Evolutionary conservation across 2,329 filamentous ascomycete genomes (phyloP), one percentile per base, ranked within the genome.

Genomic region (Xylariaceae sp.): DNA sequence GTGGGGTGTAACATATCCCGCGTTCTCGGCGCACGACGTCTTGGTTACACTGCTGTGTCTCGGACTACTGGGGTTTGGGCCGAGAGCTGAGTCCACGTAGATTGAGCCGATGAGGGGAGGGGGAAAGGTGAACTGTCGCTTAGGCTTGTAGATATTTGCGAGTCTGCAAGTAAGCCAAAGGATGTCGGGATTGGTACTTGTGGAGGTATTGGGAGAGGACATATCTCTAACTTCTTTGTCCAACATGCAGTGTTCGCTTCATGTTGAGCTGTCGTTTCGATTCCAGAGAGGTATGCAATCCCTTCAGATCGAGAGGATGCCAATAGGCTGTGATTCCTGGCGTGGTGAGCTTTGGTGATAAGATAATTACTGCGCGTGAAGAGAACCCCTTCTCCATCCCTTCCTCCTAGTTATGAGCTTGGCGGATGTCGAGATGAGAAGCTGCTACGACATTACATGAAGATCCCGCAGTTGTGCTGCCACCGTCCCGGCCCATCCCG

Each of bases 111-210:
- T n/a, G n/a, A n/a, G n/a, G n/a, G n/a, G n/a, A n/a, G n/a, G n/a
- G n/a, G n/a, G n/a, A n/a, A n/a, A n/a, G n/a, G n/a, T n/a, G n/a
- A n/a, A n/a, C n/a, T n/a, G n/a, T 56, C 40, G 54, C 47, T 36
- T 52, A 48, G 9, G 36, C 48, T 48, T 48, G 37, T 37, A 33
- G n/a, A n/a, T 17, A n/a, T n/a, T n/a, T n/a, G n/a, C n/a, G n/a
- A n/a, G n/a, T n/a, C n/a, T n/a, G n/a, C n/a, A n/a, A n/a, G n/a
- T n/a, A n/a, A n/a, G n/a, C n/a, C n/a, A n/a, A n/a, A n/a, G n/a
- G n/a, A n/a, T n/a, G n/a, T n/a, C n/a, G n/a, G n/a, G n/a, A n/a
- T n/a, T n/a, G n/a, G n/a, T n/a, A n/a, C n/a, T n/a, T n/a, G n/a
- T n/a, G n/a, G n/a, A n/a, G n/a, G n/a, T n/a, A n/a, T n/a, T n/a